Evolutionary conservation across 2,329 filamentous ascomycete species (phyloP), one percentile per base, ranked within the genome.

Genomic region (Beauveria pseudobassiana): DNA sequence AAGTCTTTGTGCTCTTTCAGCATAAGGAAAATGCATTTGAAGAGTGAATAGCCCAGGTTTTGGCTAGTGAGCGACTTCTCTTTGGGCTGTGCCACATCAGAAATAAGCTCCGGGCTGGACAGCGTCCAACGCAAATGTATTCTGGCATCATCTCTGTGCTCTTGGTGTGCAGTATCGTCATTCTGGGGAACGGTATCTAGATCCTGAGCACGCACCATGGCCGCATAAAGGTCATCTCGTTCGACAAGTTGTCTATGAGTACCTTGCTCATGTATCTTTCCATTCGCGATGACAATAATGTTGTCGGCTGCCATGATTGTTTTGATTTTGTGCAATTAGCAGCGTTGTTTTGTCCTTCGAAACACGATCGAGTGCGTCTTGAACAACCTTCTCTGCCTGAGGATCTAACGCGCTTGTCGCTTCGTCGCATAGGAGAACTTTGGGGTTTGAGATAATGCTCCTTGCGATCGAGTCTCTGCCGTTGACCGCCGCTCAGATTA

Each of bases 361-460:
- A 0, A 84, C 76, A 16, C 75, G 75, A 50, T 81, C 78, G 3
- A 86, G 74, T 0, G 82, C 82, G 24, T 76, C 71, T 64, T 86
- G 82, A 1, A 86, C 82, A 16, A 82, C 75, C 1, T 74, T 71
- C 52, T 79, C 76, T 1, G 76, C 71, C 18, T 76, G 70, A 1
- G 73, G 70, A 54, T 77, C 75, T 22, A 78, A 69, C 0, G 85
- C 83, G 50, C 80, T 83, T 0, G 87, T 89, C 0, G 86, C 86
- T 70, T 89, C 87, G 63, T 89, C 87, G 1, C 89, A 72, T 16
- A 89, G 78, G 0, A 89, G 75, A 34, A 89, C 83, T 50, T 73
- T 74, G 2, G 76, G 75, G 38, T 75, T 67, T 3, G 71, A 72
- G n/a, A 78, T 69, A 50, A 78, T 73, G 46, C 72, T 74, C n/a